phyloP scores from a whole-genome alignment of 805 yeast genomes.

The Ogataea paraovalis region DNA sequence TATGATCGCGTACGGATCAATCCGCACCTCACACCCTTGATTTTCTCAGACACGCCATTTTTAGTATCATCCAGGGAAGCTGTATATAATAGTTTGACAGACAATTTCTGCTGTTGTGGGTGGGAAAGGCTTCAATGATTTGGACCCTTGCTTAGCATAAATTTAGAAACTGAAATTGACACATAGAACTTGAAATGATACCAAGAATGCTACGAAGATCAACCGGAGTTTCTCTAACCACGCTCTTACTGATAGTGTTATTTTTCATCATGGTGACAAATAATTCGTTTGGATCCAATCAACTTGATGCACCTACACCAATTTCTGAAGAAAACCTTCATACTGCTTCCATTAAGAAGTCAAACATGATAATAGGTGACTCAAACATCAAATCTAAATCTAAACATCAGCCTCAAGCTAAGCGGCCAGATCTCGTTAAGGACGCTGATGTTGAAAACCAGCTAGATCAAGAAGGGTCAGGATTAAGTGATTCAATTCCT shows the following conservation, averaged over 20 bases:
- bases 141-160: no score
- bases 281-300: constrained; percentile 16
- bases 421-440: not conserved
- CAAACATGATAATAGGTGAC: not conserved
- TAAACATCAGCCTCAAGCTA: not conserved
- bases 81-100: no score
- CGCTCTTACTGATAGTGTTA: constrained; percentile 14
- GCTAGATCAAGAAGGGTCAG: not conserved
- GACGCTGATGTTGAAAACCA: constrained; percentile 1
- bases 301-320: constrained; percentile 21
- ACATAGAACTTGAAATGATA: no score
- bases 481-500: constrained; percentile 15
- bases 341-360: not conserved
- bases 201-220: constrained; percentile 12
- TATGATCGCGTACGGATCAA: no score
- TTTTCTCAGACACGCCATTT: no score
- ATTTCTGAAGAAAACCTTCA: constrained; percentile 4
- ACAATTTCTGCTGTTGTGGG: no score
- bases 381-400: not conserved
- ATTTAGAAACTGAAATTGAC: no score
- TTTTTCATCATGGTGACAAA: constrained; percentile 17
- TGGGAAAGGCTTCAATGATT: no score
- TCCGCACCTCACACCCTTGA: no score
- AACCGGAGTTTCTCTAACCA: constrained; percentile 17
- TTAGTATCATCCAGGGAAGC: no score